Evolutionary conservation across 208 protist genomes (phyloP).

Genomic region (Leishmania amazonensis): DNA sequence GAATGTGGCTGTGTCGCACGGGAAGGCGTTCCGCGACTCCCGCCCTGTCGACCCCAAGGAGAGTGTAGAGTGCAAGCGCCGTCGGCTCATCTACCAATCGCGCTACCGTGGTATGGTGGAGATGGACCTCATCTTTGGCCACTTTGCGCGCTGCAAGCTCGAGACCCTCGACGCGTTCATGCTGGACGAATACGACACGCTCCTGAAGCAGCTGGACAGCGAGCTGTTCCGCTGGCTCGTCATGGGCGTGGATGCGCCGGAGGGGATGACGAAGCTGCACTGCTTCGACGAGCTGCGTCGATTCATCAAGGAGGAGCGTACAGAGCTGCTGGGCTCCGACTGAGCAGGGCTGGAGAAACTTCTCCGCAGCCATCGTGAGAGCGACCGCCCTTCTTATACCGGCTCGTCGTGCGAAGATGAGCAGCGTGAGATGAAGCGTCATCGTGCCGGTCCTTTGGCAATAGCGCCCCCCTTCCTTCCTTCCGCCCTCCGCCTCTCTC

Average conservation of each 20-base stretch:
- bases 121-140: conserved; percentile 90
- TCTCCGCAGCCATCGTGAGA: not conserved
- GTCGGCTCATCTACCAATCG: conserved; percentile 82
- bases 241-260: conserved; percentile 59
- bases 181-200: conserved; percentile 82
- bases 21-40: conserved; percentile 65
- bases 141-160: conserved; percentile 72
- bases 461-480: not conserved
- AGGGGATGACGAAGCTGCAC: conserved; percentile 41
- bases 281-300: conserved; percentile 51
- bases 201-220: conserved; percentile 88
- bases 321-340: conserved; percentile 53
- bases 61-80: conserved; percentile 62
- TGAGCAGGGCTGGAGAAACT: not conserved
- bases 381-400: not conserved
- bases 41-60: conserved; percentile 61
- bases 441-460: not conserved
- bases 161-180: conserved; percentile 37
- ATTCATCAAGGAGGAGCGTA: conserved; percentile 64
- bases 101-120: conserved; percentile 89
- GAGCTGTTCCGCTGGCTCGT: conserved; percentile 88
- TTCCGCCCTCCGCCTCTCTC: not conserved
- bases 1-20: conserved; percentile 42
- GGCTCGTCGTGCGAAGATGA: not conserved
- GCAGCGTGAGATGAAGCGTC: not conserved